phyloP scores from a whole-genome alignment of 202 grass and related monocot species.

The Bolboschoenoplectus hybrid region DNA sequence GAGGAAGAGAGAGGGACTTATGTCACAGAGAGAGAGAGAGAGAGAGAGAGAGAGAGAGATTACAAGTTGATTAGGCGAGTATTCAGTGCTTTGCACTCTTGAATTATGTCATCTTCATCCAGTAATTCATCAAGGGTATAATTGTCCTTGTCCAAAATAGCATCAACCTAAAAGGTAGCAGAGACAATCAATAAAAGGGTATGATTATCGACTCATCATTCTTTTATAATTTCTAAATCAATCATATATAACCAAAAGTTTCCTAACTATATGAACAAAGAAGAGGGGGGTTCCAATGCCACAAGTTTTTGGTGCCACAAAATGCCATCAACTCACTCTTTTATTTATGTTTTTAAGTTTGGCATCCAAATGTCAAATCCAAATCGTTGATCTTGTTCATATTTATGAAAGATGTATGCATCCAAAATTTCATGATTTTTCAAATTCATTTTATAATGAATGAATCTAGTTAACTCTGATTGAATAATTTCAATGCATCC shows the following conservation, averaged over 20 bases:
- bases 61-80: conserved; percentile 97
- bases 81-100: conserved; percentile 99
- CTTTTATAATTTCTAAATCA: conserved; percentile 1
- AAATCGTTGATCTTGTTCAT: too few species aligned
- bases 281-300: too few species aligned
- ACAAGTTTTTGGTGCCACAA: too few species aligned
- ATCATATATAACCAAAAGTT: conserved; percentile 6
- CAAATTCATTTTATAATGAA: too few species aligned
- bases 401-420: too few species aligned
- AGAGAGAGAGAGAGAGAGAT: conserved; percentile 41
- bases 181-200: conserved; percentile 18
- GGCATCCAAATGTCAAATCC: too few species aligned
- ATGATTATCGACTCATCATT: not conserved
- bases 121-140: conserved; percentile 94
- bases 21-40: conserved; percentile 8
- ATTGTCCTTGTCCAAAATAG: conserved; percentile 84
- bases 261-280: not conserved
- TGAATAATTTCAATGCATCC: too few species aligned
- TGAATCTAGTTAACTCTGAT: too few species aligned
- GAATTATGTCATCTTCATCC: conserved; percentile 97
- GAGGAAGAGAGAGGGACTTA: conserved; percentile 15
- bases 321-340: too few species aligned
- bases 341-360: too few species aligned
- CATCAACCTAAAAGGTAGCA: conserved; percentile 74
- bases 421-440: too few species aligned